Conservation (phyloP, 176 grass and related monocot genomes). For the Oryza nivara region DNA sequence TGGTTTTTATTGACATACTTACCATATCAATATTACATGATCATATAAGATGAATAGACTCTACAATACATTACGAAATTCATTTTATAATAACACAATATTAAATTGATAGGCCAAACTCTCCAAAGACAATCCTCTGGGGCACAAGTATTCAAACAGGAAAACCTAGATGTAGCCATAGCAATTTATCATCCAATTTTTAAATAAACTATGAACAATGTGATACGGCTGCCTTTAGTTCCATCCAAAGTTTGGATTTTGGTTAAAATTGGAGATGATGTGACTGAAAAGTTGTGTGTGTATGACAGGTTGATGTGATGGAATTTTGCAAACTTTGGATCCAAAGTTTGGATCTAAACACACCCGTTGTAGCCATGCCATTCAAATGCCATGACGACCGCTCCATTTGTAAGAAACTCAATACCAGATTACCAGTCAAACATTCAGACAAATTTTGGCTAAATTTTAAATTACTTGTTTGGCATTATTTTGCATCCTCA, state of each 20-base stretch:
- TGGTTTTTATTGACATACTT: background rate
- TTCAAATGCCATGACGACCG: background rate
- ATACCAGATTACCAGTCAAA: background rate
- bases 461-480: background rate
- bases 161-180: background rate
- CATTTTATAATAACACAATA: background rate
- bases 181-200: background rate
- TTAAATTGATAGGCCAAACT: background rate
- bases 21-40: background rate
- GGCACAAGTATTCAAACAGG: background rate
- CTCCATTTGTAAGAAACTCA: background rate
- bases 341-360: too few species aligned
- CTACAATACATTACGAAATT: too few species aligned
- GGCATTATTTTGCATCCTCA: background rate
- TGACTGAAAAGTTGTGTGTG: too few species aligned
- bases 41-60: too few species aligned
- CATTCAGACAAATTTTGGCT: background rate
- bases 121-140: background rate
- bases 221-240: background rate
- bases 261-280: too few species aligned
- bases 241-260: too few species aligned
- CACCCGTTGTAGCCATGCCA: background rate
- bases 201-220: background rate
- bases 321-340: too few species aligned
- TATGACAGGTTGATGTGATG: too few species aligned